Conservation (phyloP, 2,329 filamentous ascomycete species). For the Epicoccum nigrum region DNA sequence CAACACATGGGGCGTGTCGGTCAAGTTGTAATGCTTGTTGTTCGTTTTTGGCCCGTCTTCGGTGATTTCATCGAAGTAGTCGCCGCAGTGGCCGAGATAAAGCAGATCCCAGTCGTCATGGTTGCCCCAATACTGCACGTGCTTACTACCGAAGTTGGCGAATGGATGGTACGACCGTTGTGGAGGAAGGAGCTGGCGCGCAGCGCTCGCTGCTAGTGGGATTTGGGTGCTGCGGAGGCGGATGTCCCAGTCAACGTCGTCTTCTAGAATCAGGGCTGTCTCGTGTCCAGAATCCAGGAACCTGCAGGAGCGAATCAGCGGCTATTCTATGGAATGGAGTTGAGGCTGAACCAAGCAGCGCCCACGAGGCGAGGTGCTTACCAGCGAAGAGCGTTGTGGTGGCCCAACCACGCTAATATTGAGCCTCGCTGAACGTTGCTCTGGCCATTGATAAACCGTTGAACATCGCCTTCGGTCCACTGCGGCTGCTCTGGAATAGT, state of each 20-base stretch:
- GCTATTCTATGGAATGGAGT: not conserved
- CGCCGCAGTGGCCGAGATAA: slow-evolving; percentile 54
- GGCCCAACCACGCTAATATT: slow-evolving; percentile 53
- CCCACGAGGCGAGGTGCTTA: slow-evolving; percentile 24
- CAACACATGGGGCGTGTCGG: slow-evolving; percentile 39
- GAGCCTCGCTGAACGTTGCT: slow-evolving; percentile 48
- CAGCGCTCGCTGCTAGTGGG: slow-evolving; percentile 49
- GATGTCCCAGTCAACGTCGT: slow-evolving; percentile 56
- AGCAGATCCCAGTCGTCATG: slow-evolving; percentile 51
- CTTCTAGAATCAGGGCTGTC: slow-evolving; percentile 53
- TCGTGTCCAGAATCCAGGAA: slow-evolving; percentile 52
- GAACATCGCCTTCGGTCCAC: slow-evolving; percentile 51
- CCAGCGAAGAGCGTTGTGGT: slow-evolving; percentile 51
- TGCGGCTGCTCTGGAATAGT: slow-evolving; percentile 51
- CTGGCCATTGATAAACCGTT: slow-evolving; percentile 45
- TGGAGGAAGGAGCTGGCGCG: slow-evolving; percentile 47
- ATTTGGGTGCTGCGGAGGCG: slow-evolving; percentile 52
- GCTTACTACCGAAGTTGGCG: slow-evolving; percentile 25
- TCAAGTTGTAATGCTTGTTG: slow-evolving; percentile 39
- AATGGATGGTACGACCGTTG: slow-evolving; percentile 21
- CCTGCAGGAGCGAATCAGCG: slow-evolving; percentile 34
- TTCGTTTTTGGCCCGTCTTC: slow-evolving; percentile 33
- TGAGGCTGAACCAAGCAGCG: slow-evolving; percentile 16
- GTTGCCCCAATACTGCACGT: slow-evolving; percentile 50
- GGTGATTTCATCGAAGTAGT: slow-evolving; percentile 47